These are phyloP conservation scores for Lenzites betulinus DNA, from an alignment of 768 basidiomycete species.

Conservation along the genomic window DNA sequence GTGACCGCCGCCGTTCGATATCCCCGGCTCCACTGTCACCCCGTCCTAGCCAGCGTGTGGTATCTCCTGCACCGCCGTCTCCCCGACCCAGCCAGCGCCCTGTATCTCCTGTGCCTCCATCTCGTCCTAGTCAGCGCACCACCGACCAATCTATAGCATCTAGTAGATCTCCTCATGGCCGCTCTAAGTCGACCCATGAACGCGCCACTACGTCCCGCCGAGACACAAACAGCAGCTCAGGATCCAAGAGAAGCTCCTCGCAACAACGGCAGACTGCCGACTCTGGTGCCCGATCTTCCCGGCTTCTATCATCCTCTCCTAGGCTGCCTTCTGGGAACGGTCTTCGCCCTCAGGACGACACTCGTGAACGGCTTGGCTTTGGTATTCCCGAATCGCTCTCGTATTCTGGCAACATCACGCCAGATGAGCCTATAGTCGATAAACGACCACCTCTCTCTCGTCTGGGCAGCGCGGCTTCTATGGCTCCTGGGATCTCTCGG, in stretches of 20 bases:
- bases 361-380: slow-evolving; percentile 30
- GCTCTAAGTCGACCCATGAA: slow-evolving; percentile 2
- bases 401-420: slow-evolving; percentile 19
- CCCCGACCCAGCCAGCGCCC: background rate
- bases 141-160: no score
- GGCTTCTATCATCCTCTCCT: background rate
- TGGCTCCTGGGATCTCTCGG: slow-evolving; percentile 28
- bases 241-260: background rate
- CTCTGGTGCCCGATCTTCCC: slow-evolving; percentile 1
- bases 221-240: background rate
- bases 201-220: background rate
- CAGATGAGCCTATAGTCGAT: slow-evolving; percentile 14
- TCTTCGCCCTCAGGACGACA: background rate
- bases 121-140: background rate
- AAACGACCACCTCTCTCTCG: slow-evolving; percentile 4
- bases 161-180: background rate
- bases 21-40: background rate
- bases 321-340: background rate
- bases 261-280: background rate
- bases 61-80: background rate
- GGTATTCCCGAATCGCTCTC: slow-evolving; percentile 34
- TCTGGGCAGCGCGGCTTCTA: background rate
- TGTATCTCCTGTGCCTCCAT: background rate
- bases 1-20: background rate
- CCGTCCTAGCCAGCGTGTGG: no score